Conservation (phyloP, 2,329 filamentous ascomycete genomes). For the Plenodomus lindquistii region DNA sequence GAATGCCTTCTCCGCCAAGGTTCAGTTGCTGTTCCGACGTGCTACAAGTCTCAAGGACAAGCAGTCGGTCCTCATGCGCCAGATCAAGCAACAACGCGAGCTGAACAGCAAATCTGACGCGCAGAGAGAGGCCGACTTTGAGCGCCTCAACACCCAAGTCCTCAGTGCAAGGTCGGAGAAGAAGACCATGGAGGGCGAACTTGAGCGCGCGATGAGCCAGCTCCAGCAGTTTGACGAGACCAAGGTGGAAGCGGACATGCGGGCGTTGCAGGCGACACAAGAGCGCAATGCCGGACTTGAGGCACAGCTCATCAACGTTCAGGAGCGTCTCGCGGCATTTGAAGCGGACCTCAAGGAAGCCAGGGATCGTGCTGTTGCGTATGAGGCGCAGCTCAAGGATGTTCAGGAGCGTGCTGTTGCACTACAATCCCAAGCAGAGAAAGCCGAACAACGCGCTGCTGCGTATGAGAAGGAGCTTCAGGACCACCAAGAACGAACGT, state of each 20-base stretch:
- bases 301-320: conserved; percentile 37
- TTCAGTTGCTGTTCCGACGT: conserved; percentile 77
- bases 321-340: conserved; percentile 38
- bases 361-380: conserved; percentile 32
- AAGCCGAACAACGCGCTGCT: conserved; percentile 30
- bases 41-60: conserved; percentile 82
- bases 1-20: conserved; percentile 73
- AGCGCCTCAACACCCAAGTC: conserved; percentile 48
- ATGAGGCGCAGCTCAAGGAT: conserved; percentile 40
- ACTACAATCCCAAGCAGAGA: conserved; percentile 36
- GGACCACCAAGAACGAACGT: conserved; percentile 34
- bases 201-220: conserved; percentile 41
- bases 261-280: conserved; percentile 32
- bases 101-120: conserved; percentile 84
- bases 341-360: conserved; percentile 32
- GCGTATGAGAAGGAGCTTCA: conserved; percentile 34
- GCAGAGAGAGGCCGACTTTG: conserved; percentile 46
- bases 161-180: conserved; percentile 41
- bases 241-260: conserved; percentile 22
- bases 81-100: conserved; percentile 94
- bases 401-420: conserved; percentile 34
- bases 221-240: conserved; percentile 35
- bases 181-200: conserved; percentile 40
- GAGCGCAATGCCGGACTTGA: conserved; percentile 40
- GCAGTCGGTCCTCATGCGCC: conserved; percentile 83